Base-by-base conservation (phyloP, 1,284 basidiomycete species). In the Microbotryomycetes sp. region DNA sequence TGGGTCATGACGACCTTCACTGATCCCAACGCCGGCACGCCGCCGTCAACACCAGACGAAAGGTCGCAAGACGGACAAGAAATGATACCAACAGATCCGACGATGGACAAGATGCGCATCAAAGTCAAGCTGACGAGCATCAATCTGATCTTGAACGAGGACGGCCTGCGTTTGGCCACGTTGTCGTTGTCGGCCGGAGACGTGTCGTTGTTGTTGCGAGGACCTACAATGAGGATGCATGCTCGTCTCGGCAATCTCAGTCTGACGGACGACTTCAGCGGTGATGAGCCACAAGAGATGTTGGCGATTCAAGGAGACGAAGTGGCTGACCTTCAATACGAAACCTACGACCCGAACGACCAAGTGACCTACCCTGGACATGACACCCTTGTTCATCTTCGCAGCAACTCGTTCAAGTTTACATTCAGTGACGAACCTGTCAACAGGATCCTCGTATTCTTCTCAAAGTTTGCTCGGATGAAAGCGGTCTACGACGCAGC, bases 1-100 rank as follows among this genome's bases (percentile, higher is more conserved):
- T 97, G 97, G 79, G 86, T 99, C 76, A 96, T 99, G 88, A 88
- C 89, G 6, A 96, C 93, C 0, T 97, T 97, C 75, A 88, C 91
- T 16, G 83, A 87, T 4, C 62, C 63, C 2, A 19, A 55, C 9
- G 42, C 59, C 19, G 58, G 61, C 23, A 52, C 49, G 16, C 50
- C 53, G 16, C 49, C 48, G 19, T 42, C 54, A 9, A 52, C 46
- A 4, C 31, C 36, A 2, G 29, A 30, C 29, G n/a, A 29, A 6
- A 19, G 12, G 36, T 42, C 36, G 12, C n/a, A n/a, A n/a, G 36
- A 42, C 36, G 54, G 31, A 15, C 56, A 64, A 15, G 6, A 25
- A 15, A 49, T 31, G 22, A 42, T 42, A 42, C 36, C 36, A 19
- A 42, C 36, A 42, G 36, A 42, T 42, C 36, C 36, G 19, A 42